These are phyloP conservation scores for Hypomontagnella submonticulosa DNA, from an alignment of 495 filamentous ascomycete genomes.

Conservation along the genomic window DNA sequence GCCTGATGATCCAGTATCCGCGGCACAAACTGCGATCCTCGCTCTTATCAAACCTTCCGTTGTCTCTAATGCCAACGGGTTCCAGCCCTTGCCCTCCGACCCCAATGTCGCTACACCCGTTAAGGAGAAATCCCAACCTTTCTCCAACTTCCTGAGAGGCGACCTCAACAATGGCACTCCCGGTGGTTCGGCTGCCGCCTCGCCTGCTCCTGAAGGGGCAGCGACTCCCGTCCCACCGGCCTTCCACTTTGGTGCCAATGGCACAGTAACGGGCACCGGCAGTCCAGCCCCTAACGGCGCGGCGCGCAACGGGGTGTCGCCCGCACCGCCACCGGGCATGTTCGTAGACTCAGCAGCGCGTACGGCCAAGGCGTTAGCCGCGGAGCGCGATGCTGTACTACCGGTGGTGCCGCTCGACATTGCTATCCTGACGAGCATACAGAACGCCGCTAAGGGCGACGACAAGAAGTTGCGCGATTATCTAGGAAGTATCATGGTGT, in stretches of 20 bases:
- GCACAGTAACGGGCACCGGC: conserved; percentile 55
- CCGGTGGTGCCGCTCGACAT: conserved; percentile 85
- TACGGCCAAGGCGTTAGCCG: conserved; percentile 61
- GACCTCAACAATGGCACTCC: conserved; percentile 74
- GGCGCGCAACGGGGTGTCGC: conserved; percentile 59
- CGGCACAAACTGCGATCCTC: conserved; percentile 83
- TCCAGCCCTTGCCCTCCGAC: conserved; percentile 47
- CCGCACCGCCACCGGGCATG: conserved; percentile 53
- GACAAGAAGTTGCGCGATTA: conserved; percentile 94
- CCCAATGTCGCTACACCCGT: conserved; percentile 61
- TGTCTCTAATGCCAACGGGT: conserved; percentile 51
- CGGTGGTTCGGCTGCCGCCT: conserved; percentile 83
- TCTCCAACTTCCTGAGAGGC: conserved; percentile 66
- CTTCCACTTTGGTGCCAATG: conserved; percentile 60
- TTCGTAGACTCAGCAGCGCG: conserved; percentile 55
- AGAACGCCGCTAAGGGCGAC: conserved; percentile 85
- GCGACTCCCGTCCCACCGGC: conserved; percentile 72
- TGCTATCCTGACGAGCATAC: conserved; percentile 87
- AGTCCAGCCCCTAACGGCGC: conserved; percentile 57
- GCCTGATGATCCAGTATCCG: conserved; percentile 87
- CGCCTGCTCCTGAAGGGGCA: conserved; percentile 82
- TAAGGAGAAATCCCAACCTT: conserved; percentile 63
- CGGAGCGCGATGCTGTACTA: conserved; percentile 82
- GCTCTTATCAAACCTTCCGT: conserved; percentile 72
- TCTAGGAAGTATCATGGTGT: conserved; percentile 92